A percentile compares a stretch with the other conserved stretches of the same genome.
phyloP scores from a whole-genome alignment of 495 filamentous ascomycete species.

The Talaromyces thailandensis region DNA sequence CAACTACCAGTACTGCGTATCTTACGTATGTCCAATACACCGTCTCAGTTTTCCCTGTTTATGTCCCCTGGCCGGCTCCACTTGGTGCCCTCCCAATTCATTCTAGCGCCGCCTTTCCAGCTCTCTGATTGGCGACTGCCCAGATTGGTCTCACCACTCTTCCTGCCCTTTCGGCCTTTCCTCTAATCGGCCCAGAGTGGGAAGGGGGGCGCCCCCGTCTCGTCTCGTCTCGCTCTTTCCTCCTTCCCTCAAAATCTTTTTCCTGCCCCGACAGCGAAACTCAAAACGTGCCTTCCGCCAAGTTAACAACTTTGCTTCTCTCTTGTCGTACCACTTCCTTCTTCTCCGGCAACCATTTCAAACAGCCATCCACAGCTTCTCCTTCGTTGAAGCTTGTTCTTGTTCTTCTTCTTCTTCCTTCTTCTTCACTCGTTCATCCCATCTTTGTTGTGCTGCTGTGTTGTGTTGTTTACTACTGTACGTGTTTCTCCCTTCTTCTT shows the following conservation, averaged over 20 bases:
- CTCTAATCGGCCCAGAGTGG: not conserved
- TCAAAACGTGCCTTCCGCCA: constrained; percentile 18
- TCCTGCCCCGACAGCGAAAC: not conserved
- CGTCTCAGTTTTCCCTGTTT: not conserved
- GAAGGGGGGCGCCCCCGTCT: not conserved
- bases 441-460: constrained; percentile 10
- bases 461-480: constrained; percentile 39
- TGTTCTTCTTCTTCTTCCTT: constrained; percentile 20
- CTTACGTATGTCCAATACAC: not conserved
- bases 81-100: not conserved
- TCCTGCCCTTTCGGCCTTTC: too few relatives aligned
- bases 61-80: not conserved
- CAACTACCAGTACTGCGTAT: too few relatives aligned
- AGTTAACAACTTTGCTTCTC: constrained; percentile 19
- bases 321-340: constrained; percentile 25
- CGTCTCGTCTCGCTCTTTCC: not conserved
- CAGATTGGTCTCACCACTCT: constrained; percentile 3
- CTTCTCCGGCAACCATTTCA: constrained; percentile 21
- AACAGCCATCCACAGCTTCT: constrained; percentile 16
- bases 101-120: not conserved
- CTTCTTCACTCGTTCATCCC: constrained; percentile 4
- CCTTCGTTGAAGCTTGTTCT: constrained; percentile 27
- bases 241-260: not conserved
- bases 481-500: constrained; percentile 17
- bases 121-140: not conserved